Evolutionary conservation across 1,284 basidiomycete species (phyloP), one percentile per base, ranked within the genome.

Genomic region (Trametes polyzona): DNA sequence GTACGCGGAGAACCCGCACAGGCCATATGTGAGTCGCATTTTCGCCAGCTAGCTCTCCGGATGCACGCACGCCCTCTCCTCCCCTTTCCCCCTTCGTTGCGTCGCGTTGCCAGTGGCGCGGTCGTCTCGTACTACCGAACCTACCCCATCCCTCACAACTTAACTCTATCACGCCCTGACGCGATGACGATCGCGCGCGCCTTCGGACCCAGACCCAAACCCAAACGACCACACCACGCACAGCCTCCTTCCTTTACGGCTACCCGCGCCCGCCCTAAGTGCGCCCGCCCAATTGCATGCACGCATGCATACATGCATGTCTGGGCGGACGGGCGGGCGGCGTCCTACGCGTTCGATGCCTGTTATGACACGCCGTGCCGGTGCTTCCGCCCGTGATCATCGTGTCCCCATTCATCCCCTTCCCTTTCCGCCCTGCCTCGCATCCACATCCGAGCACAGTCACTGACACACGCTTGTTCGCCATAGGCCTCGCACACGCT

Each of bases 1-100:
- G 37, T 29, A 41, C 7, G 30, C 37, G 52, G 52, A 54, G 44
- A 54, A 44, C 29, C 52, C 52, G 27, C 41, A 54, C 37, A 47
- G 52, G 44, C 52, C 52, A 17, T 47, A 54, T 17, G 52, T 54
- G 26, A 54, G 52, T 54, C 16, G 24, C 27, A 5, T 30, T 30
- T 32, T 33, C 35, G n/a, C n/a, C n/a, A n/a, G n/a, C n/a, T n/a
- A n/a, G n/a, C n/a, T n/a, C n/a, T n/a, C n/a, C n/a, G n/a, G n/a
- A n/a, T n/a, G n/a, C n/a, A n/a, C n/a, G n/a, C n/a, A n/a, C n/a
- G n/a, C 19, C 33, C 24, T 35, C 23, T 32, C 19, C 29, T 2
- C 37, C 7, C 11, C 29, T 12, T 7, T n/a, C 4, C 39, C 14
- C 21, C 17, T 42, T 51, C 23, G 23, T 17, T 37, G 1, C 23